phyloP scores from a whole-genome alignment of 164 flowering plant genomes.

The Nelumbo lutea region DNA sequence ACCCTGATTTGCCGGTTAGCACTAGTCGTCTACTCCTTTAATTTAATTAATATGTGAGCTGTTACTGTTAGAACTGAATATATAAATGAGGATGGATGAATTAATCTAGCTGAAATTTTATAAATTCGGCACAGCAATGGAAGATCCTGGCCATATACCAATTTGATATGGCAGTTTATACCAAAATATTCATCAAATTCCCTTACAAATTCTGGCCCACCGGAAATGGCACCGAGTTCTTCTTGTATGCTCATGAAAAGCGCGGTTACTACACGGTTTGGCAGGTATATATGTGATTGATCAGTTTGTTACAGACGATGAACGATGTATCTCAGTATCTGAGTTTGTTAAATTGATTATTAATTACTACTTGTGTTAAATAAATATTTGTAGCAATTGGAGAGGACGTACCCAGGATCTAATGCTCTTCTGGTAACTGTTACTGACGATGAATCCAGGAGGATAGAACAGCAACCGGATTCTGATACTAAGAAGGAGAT shows the following conservation, averaged over 20 bases:
- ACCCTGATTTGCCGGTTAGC: conserved; percentile 33
- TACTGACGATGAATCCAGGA: conserved; percentile 38
- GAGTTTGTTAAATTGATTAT: no score
- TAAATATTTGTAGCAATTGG: conserved; percentile 32
- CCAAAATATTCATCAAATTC: conserved; percentile 34
- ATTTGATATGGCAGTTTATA: conserved; percentile 26
- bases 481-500: conserved; percentile 31
- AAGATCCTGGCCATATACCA: conserved; percentile 24
- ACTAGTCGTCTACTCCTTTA: not conserved
- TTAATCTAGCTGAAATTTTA: no score
- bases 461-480: conserved; percentile 43
- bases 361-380: no score
- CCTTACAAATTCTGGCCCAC: conserved; percentile 34
- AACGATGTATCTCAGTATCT: no score
- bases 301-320: no score
- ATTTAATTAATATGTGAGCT: not conserved
- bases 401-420: conserved; percentile 35
- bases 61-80: no score
- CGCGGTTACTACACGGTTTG: conserved; percentile 38
- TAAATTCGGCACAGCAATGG: conserved; percentile 17
- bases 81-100: no score
- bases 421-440: conserved; percentile 37
- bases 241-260: conserved; percentile 25
- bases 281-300: conserved; percentile 30
- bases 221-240: conserved; percentile 37